Evolutionary conservation across 2,329 filamentous ascomycete genomes (phyloP).

Genomic region (Rhynchosporium agropyri): DNA sequence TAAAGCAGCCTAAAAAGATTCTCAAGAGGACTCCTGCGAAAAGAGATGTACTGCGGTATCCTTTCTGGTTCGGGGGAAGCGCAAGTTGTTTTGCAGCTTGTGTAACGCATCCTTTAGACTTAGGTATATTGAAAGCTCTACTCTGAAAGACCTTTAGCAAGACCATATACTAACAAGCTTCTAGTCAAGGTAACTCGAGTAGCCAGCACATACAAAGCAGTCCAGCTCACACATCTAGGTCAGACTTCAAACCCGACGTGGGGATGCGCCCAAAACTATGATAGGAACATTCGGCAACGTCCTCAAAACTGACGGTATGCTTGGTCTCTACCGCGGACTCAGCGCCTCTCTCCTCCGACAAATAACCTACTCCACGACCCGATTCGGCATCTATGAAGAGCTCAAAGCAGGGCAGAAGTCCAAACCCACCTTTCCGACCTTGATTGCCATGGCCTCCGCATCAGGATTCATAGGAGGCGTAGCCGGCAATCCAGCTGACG

Average conservation of each 20-base stretch:
- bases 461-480: conserved; percentile 89
- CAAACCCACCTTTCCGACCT: conserved; percentile 69
- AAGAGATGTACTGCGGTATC: conserved; percentile 54
- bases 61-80: conserved; percentile 96
- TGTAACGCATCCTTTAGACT: conserved; percentile 90
- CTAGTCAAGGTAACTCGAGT: conserved; percentile 37
- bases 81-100: conserved; percentile 89
- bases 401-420: conserved; percentile 67
- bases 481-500: conserved; percentile 91
- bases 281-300: conserved; percentile 83
- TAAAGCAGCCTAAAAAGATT: conserved; percentile 30
- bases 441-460: conserved; percentile 78
- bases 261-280: conserved; percentile 79
- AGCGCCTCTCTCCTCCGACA: conserved; percentile 92
- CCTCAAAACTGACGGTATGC: conserved; percentile 71
- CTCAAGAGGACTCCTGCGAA: conserved; percentile 35
- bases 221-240: conserved; percentile 57
- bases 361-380: conserved; percentile 92
- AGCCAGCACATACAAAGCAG: not conserved
- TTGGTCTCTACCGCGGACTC: conserved; percentile 86
- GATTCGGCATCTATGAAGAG: conserved; percentile 95
- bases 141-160: conserved; percentile 4
- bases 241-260: conserved; percentile 80
- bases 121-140: conserved; percentile 63
- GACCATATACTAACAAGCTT: conserved; percentile 24